Conservation (phyloP, 352 stramenopile species). For the Pythium grandisporangium region DNA sequence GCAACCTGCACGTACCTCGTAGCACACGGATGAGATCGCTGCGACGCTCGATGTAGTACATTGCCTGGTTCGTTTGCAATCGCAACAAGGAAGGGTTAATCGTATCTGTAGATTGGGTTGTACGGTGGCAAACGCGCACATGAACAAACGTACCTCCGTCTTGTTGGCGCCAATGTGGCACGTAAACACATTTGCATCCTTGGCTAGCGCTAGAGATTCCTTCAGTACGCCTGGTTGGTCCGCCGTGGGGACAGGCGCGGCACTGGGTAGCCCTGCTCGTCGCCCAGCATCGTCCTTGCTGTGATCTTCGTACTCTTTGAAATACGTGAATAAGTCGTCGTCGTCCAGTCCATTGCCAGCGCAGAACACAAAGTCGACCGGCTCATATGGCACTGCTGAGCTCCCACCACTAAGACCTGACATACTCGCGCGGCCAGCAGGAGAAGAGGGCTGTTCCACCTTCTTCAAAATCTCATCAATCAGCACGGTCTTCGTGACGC, state of each 20-base stretch:
- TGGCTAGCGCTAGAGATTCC: constrained; percentile 26
- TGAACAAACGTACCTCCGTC: constrained; percentile 57
- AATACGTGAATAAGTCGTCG: constrained; percentile 82
- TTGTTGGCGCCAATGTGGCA: constrained; percentile 69
- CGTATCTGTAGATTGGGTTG: background rate
- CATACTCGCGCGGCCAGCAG: background rate
- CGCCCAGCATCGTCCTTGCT: constrained; percentile 17
- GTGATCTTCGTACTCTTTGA: constrained; percentile 53
- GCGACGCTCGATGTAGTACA: constrained; percentile 60
- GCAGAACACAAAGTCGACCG: constrained; percentile 82
- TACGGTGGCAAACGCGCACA: background rate
- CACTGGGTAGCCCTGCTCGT: background rate
- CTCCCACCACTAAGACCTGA: too few relatives aligned
- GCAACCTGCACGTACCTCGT: constrained; percentile 19
- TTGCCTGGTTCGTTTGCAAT: constrained; percentile 43
- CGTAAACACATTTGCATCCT: constrained; percentile 48
- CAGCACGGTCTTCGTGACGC: constrained; percentile 54
- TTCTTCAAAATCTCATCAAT: constrained; percentile 52
- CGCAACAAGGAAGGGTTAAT: background rate
- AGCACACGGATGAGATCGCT: constrained; percentile 51
- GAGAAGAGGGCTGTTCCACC: constrained; percentile 16
- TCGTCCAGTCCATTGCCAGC: constrained; percentile 78
- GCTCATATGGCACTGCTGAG: too few relatives aligned
- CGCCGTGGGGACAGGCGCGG: background rate
- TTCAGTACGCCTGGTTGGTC: constrained; percentile 3